Evolutionary conservation across 768 basidiomycete species (phyloP).

Genomic region (Tulasnella sp.): DNA sequence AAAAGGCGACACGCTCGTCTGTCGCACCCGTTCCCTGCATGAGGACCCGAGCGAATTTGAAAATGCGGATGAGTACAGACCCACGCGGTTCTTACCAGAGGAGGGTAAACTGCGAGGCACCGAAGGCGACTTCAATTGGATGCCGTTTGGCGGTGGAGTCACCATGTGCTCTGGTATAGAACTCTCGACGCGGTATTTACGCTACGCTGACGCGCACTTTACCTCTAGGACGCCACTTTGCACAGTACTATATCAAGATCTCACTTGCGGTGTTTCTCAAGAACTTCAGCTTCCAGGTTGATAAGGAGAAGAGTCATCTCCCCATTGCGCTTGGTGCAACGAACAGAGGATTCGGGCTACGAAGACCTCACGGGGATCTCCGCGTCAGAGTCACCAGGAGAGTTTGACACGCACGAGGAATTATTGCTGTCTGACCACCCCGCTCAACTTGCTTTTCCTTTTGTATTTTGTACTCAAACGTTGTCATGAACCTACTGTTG

Average conservation of each 20-base stretch:
- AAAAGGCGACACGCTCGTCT: conserved; percentile 10
- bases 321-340: conserved; percentile 1
- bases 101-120: neutral
- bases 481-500: no score
- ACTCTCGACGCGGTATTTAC: neutral
- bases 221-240: conserved; percentile 2
- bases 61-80: neutral
- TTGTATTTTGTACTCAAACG: no score
- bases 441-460: no score
- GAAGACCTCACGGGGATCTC: conserved; percentile 11
- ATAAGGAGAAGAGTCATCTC: conserved; percentile 3
- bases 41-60: conserved; percentile 14
- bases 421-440: no score
- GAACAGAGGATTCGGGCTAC: conserved; percentile 12
- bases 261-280: conserved; percentile 2
- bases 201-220: neutral
- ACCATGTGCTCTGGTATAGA: conserved; percentile 6
- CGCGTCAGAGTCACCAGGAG: neutral
- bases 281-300: conserved; percentile 6
- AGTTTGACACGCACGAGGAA: no score
- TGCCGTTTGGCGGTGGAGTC: conserved; percentile 13
- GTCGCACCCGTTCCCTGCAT: conserved; percentile 7
- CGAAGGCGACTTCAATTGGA: conserved; percentile 11
- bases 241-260: conserved; percentile 13
- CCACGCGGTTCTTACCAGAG: neutral